Evolutionary conservation across 2,329 filamentous ascomycete genomes (phyloP), one percentile per base, ranked within the genome.

Genomic region (Albifimbria verrucaria): DNA sequence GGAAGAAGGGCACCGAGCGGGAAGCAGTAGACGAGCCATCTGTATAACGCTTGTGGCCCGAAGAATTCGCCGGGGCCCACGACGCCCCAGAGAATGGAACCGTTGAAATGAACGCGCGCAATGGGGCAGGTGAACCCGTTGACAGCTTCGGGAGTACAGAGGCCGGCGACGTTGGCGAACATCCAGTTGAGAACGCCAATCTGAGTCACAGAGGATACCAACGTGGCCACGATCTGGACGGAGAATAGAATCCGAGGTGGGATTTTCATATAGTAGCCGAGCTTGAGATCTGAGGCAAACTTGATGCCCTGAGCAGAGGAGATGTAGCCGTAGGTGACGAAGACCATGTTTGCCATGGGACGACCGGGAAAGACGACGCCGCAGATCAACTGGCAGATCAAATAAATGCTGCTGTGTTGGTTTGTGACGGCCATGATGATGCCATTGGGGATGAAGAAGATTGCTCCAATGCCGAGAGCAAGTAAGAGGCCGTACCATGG

Each of bases 371-470:
- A 95, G 17, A 91, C 78, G 49, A 82, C 85, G 51, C 91, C 91
- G 57, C 89, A 93, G 58, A 94, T 86, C 53, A 95, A 80, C 70
- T 94, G 90, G 68, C 90, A 93, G 62, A 94, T 89, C 32, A 94
- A 80, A 67, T 93, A 94, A 59, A 93, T 90, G 68, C 87, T 90
- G 69, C 86, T 90, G 69, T 94, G 89, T 66, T 93, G 90, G 68
- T 94, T 95, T 10, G 91, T 95, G 59, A 95, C 90, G 17, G 90
- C 91, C 89, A 94, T 95, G 63, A 96, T 89, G 66, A 95, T 94
- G 55, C 91, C 91, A 58, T 94, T 93, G 11, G 91, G 91, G 54
- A 96, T 90, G 73, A 95, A 95, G 55, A 95, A 87, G 51, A 93
- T 70, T 20, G 86, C 85, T 55, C 90, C 91, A 51, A 95, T 90